Percentiles rank a stretch among this genome's conserved stretches.
phyloP scores from a whole-genome alignment of 345 rosid genomes.

The Erysimum cheiranthoides region DNA sequence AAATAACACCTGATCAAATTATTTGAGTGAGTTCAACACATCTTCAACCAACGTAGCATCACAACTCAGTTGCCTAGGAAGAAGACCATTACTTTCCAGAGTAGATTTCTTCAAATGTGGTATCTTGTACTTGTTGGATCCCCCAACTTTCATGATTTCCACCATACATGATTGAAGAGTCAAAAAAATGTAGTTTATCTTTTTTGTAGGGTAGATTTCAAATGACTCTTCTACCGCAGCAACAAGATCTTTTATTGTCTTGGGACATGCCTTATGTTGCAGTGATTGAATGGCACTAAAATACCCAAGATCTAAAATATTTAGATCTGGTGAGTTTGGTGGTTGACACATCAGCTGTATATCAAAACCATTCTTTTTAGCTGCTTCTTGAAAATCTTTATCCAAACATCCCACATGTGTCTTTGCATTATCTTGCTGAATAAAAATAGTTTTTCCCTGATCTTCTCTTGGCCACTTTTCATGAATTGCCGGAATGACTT shows the following conservation, averaged over 20 bases:
- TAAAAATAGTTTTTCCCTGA: background rate
- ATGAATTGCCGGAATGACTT: background rate
- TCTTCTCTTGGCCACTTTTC: constrained; percentile 16
- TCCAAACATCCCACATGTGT: background rate
- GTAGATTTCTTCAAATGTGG: no score
- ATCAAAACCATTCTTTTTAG: background rate
- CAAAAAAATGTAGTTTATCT: background rate
- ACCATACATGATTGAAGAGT: background rate
- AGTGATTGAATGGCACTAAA: background rate
- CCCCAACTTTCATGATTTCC: no score
- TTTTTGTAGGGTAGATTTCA: background rate
- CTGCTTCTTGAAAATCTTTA: background rate
- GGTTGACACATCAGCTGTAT: background rate
- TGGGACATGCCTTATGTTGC: background rate
- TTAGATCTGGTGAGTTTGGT: background rate
- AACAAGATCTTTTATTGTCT: background rate
- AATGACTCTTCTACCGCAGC: background rate
- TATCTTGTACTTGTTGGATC: no score
- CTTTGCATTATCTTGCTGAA: constrained; percentile 29
- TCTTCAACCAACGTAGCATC: no score
- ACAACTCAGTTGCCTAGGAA: no score
- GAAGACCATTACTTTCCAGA: no score
- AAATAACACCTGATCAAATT: no score
- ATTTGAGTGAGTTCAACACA: no score
- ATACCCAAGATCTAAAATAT: background rate